These are phyloP conservation scores for Ganoderma sp. DNA, from an alignment of 1,284 basidiomycete species.

Conservation along the genomic window DNA sequence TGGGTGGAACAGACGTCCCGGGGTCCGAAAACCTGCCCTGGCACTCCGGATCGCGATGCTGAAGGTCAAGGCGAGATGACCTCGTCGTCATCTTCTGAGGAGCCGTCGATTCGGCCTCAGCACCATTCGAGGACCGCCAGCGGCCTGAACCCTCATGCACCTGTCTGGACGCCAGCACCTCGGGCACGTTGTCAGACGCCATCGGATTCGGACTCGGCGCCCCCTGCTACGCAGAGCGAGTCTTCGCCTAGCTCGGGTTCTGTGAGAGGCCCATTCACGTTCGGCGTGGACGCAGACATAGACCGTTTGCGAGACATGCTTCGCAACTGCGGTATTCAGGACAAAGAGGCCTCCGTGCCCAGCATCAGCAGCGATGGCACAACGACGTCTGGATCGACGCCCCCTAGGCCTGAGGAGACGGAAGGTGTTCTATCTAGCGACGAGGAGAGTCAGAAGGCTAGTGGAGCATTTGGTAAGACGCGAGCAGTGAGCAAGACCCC, in stretches of 20 bases:
- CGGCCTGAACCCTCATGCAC: slow-evolving; percentile 20
- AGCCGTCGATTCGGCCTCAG: neutral
- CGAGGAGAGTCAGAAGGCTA: neutral
- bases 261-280: neutral
- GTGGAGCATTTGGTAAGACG: neutral
- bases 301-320: slow-evolving; percentile 23
- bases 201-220: slow-evolving; percentile 2
- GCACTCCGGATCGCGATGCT: neutral
- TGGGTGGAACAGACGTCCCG: slow-evolving; percentile 21
- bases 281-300: slow-evolving; percentile 13
- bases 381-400: neutral
- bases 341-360: neutral
- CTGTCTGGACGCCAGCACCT: slow-evolving; percentile 12
- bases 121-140: slow-evolving; percentile 2
- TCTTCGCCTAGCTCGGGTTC: neutral
- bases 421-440: neutral
- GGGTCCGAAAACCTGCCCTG: neutral
- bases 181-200: slow-evolving; percentile 1
- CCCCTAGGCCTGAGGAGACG: neutral
- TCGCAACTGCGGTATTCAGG: slow-evolving; percentile 19
- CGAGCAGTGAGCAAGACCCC: neutral
- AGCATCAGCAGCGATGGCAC: neutral
- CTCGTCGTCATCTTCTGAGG: neutral
- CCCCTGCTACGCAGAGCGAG: neutral
- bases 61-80: neutral